Base-by-base conservation (phyloP, 2,329 filamentous ascomycete species). In the Colletotrichum echinochloae region DNA sequence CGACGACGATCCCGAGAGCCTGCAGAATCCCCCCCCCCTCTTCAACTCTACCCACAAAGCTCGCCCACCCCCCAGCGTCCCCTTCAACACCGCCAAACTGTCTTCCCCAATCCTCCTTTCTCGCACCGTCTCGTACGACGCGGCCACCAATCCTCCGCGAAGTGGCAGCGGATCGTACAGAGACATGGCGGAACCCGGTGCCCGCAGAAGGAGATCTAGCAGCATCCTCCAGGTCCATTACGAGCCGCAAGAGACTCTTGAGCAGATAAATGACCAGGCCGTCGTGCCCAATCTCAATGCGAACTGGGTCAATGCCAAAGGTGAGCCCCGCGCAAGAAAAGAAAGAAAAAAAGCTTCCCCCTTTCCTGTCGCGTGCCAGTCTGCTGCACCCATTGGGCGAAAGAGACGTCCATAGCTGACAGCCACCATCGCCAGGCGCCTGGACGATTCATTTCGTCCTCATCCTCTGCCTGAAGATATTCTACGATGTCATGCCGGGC, bases 261-360 rank as follows among this genome's bases (percentile, higher is more conserved):
- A 99, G 86, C 96, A 98, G 84, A 94, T 97, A 83, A 98, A 93
- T 79, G 96, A 99, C 82, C 96, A 98, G 86, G 93, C 94, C 67
- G 93, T 94, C 46, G 87, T 98, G 76, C 96, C 96, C 62, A 99
- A 99, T 79, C 84, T 98, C 79, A 99, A 99, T 83, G 94, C 96
- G 76, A 94, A 98, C 84, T 99, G 96, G 96, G 97, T 98, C 75
- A 98, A 98, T 83, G 94, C 95, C 78, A 99, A 99, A 90, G 96
- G 96, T 98, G 85, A 83, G 89, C 55, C 33, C 61, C 66, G 63
- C 66, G 41, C 35, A 8, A n/a, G n/a, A n/a, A n/a, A n/a, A n/a
- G n/a, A n/a, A n/a, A n/a, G n/a, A n/a, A n/a, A 18, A 39, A 20
- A 14, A 39, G 51, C 51, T 56, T 41, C 48, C 55, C 30, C 5